Base-by-base conservation (phyloP, 2,329 filamentous ascomycete genomes). In the Capronia coronata region DNA sequence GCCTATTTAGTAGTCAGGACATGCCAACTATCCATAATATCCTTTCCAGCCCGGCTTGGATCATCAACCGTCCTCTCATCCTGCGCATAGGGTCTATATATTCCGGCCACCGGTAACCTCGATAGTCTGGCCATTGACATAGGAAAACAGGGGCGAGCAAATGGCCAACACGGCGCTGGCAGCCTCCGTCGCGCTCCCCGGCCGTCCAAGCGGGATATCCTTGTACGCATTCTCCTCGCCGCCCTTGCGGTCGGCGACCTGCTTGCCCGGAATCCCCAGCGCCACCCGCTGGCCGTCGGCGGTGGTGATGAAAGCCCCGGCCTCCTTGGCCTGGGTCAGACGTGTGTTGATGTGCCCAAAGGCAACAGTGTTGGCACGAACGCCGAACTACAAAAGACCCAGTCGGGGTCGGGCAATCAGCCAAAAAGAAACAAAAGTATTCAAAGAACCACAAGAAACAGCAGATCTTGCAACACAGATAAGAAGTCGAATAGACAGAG, bases 61-160 rank as follows among this genome's bases (percentile, higher is more conserved):
- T n/a, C n/a, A n/a, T 27, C 25, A n/a, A 7, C 29, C 29, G 3
- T 32, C 13, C 29, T 32, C 29, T 11, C 29, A 9, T 32, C 29
- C 13, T n/a, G 29, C 13, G 7, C 29, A n/a, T 3, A 7, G 7
- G 3, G 8, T 43, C 25, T 75, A 82, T 66, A 80, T 81, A 61
- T 77, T 77, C 58, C 79, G 73, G 2, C 88, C 87, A 11, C 87
- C 88, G 3, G 87, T 93, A 45, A 93, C 87, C 71, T 83, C 86
- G 59, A 94, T 85, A 0, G 87, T 91, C 76, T 94, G 87, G 0
- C 89, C 88, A 55, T 78, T 84, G 2, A 94, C 87, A 71, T 94
- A 94, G 34, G 82, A 82, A 62, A 93, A 88, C 63, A 90, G 67
- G 22, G 89, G 88, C 63, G 86, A 91, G 2, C 83, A 86, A 22